phyloP scores from a whole-genome alignment of 2,329 filamentous ascomycete species.

The Lasiodiplodia sp. region DNA sequence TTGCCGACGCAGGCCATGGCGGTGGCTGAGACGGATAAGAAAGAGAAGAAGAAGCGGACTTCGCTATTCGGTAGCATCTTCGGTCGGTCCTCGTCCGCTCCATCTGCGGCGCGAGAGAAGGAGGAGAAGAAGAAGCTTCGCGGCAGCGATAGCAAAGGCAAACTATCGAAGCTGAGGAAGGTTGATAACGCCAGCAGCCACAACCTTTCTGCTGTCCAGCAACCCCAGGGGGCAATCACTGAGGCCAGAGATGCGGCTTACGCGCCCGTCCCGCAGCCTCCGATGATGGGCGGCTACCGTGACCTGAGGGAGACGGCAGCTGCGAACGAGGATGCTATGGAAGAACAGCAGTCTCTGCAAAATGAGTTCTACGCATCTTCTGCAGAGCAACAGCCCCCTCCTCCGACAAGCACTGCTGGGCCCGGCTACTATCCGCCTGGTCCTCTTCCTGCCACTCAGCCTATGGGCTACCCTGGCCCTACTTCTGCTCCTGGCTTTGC shows the following conservation, averaged over 20 bases:
- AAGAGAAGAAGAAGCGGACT: conserved; percentile 53
- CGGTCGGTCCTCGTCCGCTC: conserved; percentile 41
- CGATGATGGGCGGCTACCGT: neutral
- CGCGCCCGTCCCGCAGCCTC: conserved; percentile 7
- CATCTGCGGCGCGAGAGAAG: conserved; percentile 41
- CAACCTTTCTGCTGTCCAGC: neutral
- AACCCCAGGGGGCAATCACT: neutral
- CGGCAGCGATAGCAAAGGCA: conserved; percentile 17
- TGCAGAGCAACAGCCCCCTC: neutral
- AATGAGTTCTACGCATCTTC: neutral
- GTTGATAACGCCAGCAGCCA: neutral
- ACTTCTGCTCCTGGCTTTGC: neutral
- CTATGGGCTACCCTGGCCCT: neutral
- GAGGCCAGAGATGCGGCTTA: conserved; percentile 12
- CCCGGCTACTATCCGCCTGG: neutral
- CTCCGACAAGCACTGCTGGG: neutral
- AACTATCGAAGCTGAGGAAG: conserved; percentile 20
- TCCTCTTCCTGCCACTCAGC: neutral
- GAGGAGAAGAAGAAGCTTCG: conserved; percentile 24
- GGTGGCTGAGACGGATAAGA: neutral
- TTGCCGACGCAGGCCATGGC: neutral
- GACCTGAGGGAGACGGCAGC: neutral
- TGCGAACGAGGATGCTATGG: neutral
- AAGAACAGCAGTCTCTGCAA: neutral
- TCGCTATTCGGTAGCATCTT: conserved; percentile 55